Evolutionary conservation across 371 early-diverging fungal genomes (phyloP), one percentile per base, ranked within the genome.

Genomic region (Syncephalastrum monosporum): DNA sequence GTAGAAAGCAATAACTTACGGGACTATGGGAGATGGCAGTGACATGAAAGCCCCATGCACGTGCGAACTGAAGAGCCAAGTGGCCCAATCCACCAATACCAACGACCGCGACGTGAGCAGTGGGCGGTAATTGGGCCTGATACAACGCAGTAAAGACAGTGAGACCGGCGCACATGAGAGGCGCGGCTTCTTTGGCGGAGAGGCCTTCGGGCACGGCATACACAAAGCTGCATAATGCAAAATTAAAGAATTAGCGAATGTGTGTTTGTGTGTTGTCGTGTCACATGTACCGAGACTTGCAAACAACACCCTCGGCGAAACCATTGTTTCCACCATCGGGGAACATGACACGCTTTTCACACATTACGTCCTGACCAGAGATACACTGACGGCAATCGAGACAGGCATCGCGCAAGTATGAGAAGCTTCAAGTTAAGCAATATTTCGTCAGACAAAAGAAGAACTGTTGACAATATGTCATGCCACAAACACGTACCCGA

Each of bases 51-150:
- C 88, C 88, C 79, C 86, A 73, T 10, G 75, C 81, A 14, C 62
- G 59, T 15, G 87, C 83, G 55, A 85, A 86, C 64, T 88, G 82
- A 33, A 88, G 53, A 0, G 83, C 87, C 58, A 89, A 60, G 53
- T 89, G 89, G 6, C 89, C 77, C 41, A 90, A 67, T n/a, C 90
- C 89, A 13, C 90, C 90, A 54, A 87, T 77, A 15, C 88, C 90
- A 48, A 87, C 72, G 12, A 90, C 72, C 17, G 84, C 88, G n/a
- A 89, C 74, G 16, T 72, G 69, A 17, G 59, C 74, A 24, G 83
- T 83, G 5, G 85, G 81, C 27, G 62, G 46, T 27, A 75, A 45
- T n/a, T 74, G 59, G 64, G 73, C 65, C 5, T 68, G 59, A 27
- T 72, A 69, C 19, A 88, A 43, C 0, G 87, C 83, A 3, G 63